Conservation (phyloP, 208 protist genomes). For the Tetramitus jugosus region DNA sequence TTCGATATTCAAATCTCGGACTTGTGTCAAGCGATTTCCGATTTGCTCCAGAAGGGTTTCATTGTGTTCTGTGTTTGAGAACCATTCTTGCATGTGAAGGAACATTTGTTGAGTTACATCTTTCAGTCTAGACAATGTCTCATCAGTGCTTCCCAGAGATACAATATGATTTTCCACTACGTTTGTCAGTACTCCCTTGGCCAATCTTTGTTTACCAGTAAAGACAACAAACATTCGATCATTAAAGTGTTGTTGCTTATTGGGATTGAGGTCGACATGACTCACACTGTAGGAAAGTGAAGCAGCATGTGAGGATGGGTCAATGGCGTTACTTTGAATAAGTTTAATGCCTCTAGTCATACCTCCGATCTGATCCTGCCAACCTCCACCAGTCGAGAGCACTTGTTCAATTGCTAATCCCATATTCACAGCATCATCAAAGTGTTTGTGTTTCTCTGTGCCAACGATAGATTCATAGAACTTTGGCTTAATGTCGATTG, state of each 20-base stretch:
- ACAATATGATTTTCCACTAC: not conserved
- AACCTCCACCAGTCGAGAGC: conserved; percentile 44
- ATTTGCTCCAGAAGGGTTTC: not conserved
- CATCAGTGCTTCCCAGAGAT: not conserved
- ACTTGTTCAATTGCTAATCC: conserved; percentile 42
- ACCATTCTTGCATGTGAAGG: not conserved
- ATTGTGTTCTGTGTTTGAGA: not conserved
- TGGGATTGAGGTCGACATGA: too few relatives aligned
- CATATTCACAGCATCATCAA: conserved; percentile 22
- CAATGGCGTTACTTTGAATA: not conserved
- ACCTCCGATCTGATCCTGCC: conserved; percentile 43
- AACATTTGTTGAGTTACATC: not conserved
- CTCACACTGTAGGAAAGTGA: too few relatives aligned
- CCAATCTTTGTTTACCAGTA: conserved; percentile 2
- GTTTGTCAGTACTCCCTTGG: not conserved
- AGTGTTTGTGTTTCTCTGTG: too few relatives aligned
- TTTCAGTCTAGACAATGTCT: not conserved
- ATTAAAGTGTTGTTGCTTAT: not conserved
- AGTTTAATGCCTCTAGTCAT: conserved; percentile 36
- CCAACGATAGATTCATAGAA: not conserved
- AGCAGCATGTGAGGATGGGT: too few relatives aligned
- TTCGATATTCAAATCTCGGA: not conserved
- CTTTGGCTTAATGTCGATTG: too few relatives aligned
- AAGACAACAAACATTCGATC: not conserved
- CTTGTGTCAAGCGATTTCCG: not conserved